Evolutionary conservation across 805 yeast genomes (phyloP), one percentile per base, ranked within the genome.

Genomic region (Metschnikowia santaceciliae): DNA sequence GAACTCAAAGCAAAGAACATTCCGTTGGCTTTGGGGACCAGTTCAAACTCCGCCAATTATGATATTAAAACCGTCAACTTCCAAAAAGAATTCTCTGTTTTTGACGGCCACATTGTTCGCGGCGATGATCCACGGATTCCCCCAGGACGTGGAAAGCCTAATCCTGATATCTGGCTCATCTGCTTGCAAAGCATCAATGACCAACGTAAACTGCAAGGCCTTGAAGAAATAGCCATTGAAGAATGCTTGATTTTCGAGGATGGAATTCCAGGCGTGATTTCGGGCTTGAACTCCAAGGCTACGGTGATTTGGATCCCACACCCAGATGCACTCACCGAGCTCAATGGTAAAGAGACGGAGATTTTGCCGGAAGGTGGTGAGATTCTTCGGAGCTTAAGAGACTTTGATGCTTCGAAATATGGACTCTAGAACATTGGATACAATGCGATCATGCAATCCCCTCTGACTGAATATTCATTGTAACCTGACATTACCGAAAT

Each of bases 221-320:
- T 70, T 23, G 73, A 65, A 1, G 70, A 70, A 34, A 86, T 92
- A 53, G 61, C 65, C 49, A 86, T 92, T 3, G 83, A 81, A 32
- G 96, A 94, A 61, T 88, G 96, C 61, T 67, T 94, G 32, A 86
- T 94, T 1, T 94, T 94, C 67, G 99, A 94, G 72, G 99, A 94
- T 69, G 98, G 97, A 2, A 74, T 90, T 41, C 91, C 96, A 0
- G 99, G 99, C 2, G 92, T 92, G 20, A 63, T 73, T 15, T 85
- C 96, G 3, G 99, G 96, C 13, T 79, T 78, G 50, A 83, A 87
- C 15, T 90, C 96, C 34, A 91, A 90, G 10, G 87, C 89, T 13
- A 77, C 76, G 49, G 96, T 92, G n/a, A 78, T 92, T 44, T 94
- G 98, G 99, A 86, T 91, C 13, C 98, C 99, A 8, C 92, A 92